Conservation (phyloP, 805 yeast genomes). For the Myxozyma neotropica region DNA sequence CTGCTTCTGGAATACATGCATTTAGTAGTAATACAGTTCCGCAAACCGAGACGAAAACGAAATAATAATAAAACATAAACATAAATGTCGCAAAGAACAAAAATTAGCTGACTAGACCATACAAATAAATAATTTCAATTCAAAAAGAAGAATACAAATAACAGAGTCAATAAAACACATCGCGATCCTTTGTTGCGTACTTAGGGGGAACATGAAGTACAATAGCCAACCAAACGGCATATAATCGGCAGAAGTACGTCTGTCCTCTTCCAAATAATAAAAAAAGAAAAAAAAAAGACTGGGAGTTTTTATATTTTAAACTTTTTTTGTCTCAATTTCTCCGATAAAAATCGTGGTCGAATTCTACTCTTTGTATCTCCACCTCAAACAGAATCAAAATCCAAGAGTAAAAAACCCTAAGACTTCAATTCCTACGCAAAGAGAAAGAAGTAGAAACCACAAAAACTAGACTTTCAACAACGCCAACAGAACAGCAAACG, state of each 20-base stretch:
- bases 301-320: conserved; percentile 25
- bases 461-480: background rate
- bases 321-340: conserved; percentile 11
- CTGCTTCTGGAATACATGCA: background rate
- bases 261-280: conserved; percentile 9
- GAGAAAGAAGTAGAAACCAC: background rate
- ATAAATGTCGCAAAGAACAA: background rate
- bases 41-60: background rate
- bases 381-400: background rate
- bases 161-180: background rate
- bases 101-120: background rate
- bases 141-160: background rate
- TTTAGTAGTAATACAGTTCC: background rate
- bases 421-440: background rate
- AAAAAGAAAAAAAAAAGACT: conserved; percentile 24
- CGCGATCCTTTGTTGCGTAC: background rate
- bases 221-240: too few relatives aligned
- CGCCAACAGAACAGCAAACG: background rate
- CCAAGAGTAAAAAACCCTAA: too few relatives aligned
- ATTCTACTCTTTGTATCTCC: background rate
- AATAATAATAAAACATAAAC: background rate
- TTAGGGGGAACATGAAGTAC: background rate
- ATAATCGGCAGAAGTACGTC: background rate
- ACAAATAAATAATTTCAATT: background rate
- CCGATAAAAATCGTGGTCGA: background rate